Base-by-base conservation (phyloP, 1,284 basidiomycete genomes). In the Tilletia setariae region DNA sequence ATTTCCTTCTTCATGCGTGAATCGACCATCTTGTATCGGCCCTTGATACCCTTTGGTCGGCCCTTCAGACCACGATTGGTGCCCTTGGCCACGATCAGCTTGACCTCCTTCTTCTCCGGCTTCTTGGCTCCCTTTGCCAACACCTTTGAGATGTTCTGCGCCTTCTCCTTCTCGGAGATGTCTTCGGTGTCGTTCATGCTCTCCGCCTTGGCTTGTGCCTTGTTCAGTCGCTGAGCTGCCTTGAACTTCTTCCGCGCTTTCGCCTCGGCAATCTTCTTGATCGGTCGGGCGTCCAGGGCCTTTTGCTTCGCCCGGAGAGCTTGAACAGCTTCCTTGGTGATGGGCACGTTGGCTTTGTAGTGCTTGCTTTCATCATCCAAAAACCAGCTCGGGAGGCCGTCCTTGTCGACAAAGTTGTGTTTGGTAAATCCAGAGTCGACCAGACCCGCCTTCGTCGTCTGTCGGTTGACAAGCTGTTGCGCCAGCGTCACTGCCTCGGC, bases 261-360 rank as follows among this genome's bases (percentile, higher is more conserved):
- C 53, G 96, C 96, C 85, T 98, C 96, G 21, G 95, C 96, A 13
- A 99, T 87, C 86, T 99, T 99, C 86, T 98, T 98, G 85, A 99
- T 98, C 19, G 96, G 96, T 15, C 96, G 89, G 1, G 64, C 94
- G 81, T 99, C 94, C 61, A 99, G 86, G 4, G 93, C 93, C 28
- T 94, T 90, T 85, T 96, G 92, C 81, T 91, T 92, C 19, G 91
- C 93, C 43, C 92, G 89, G 44, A 99, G 86, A 2, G 90, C 90
- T 66, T 87, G 87, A 67, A 98, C 86, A 4, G 96, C 96, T 83
- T 98, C 96, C 84, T 97, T 98, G 0, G 95, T 98, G 72, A 98
- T 88, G 16, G 96, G 96, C 66, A 98, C 86, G 83, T 98, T 98
- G 70, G 91, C 85, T 80, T 93, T 94, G 87, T 96, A 98, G 83